These are phyloP conservation scores for Colletotrichum gloeosporioides DNA, from an alignment of 2,329 filamentous ascomycete genomes.

Conservation along the genomic window DNA sequence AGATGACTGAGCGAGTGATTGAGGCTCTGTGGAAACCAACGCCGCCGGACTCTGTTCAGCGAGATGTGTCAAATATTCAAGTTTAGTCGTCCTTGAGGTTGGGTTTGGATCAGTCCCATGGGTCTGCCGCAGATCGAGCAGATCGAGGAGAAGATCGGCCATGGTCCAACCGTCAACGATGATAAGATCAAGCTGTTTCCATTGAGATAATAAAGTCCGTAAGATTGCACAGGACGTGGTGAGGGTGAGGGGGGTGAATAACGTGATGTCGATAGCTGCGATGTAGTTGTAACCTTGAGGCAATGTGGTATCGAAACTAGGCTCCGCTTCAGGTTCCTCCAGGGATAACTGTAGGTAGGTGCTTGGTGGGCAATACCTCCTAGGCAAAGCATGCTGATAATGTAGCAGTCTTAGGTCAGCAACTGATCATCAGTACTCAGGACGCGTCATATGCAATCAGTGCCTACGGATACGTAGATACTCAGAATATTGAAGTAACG, in stretches of 20 bases:
- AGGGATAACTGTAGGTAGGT: background rate
- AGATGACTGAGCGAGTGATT: slow-evolving; percentile 78
- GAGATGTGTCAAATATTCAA: slow-evolving; percentile 78
- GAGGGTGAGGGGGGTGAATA: background rate
- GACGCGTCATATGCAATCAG: background rate
- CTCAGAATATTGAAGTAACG: background rate
- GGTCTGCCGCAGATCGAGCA: slow-evolving; percentile 69
- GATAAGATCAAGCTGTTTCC: background rate
- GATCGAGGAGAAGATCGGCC: slow-evolving; percentile 77
- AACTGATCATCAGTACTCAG: background rate
- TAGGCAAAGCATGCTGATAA: background rate
- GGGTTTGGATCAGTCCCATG: background rate
- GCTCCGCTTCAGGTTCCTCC: no score
- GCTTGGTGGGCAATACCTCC: background rate
- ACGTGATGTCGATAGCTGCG: background rate
- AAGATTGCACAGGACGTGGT: background rate
- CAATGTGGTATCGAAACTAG: background rate
- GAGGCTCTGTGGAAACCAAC: slow-evolving; percentile 76
- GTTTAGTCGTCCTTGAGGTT: slow-evolving; percentile 23
- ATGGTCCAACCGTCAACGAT: slow-evolving; percentile 40
- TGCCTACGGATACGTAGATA: background rate
- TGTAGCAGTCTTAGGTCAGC: background rate
- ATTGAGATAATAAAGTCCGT: background rate
- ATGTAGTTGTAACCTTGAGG: background rate
- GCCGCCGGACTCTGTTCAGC: slow-evolving; percentile 77